Evolutionary conservation across 2,329 filamentous ascomycete genomes (phyloP).

Genomic region (Ophiostoma fasciatum): DNA sequence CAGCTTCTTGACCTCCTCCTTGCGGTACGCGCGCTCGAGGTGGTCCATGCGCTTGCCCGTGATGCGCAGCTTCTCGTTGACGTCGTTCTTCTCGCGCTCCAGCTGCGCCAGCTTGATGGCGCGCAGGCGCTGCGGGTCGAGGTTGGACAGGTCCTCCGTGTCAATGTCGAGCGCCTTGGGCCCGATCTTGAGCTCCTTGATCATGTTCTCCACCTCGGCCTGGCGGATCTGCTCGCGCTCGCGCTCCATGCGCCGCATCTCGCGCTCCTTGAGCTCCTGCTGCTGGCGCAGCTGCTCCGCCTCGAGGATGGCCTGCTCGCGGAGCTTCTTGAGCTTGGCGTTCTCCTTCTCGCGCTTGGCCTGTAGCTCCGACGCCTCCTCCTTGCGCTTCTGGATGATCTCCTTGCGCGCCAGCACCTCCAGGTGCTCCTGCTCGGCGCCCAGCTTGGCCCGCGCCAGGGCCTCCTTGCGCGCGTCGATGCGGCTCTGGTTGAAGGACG

Average conservation of each 20-base stretch:
- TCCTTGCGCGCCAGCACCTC: slow-evolving; percentile 77
- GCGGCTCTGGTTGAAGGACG: slow-evolving; percentile 70
- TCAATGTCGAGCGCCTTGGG: slow-evolving; percentile 65
- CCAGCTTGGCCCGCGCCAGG: slow-evolving; percentile 66
- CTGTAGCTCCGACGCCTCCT: slow-evolving; percentile 77
- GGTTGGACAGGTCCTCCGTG: slow-evolving; percentile 64
- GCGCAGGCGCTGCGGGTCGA: slow-evolving; percentile 82
- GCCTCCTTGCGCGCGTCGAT: slow-evolving; percentile 66
- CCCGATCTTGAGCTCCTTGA: slow-evolving; percentile 80
- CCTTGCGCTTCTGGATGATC: slow-evolving; percentile 92
- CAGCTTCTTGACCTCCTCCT: slow-evolving; percentile 89
- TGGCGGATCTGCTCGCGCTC: slow-evolving; percentile 83
- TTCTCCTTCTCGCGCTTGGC: slow-evolving; percentile 87
- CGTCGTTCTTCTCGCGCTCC: slow-evolving; percentile 94
- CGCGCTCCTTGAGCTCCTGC: slow-evolving; percentile 86
- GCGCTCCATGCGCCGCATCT: slow-evolving; percentile 69
- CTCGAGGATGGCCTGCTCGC: slow-evolving; percentile 76
- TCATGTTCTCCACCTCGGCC: slow-evolving; percentile 85
- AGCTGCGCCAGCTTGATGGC: slow-evolving; percentile 90
- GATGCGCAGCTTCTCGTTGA: slow-evolving; percentile 78
- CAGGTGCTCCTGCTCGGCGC: slow-evolving; percentile 81
- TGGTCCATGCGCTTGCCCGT: slow-evolving; percentile 95
- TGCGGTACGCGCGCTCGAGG: slow-evolving; percentile 88
- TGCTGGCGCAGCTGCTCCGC: slow-evolving; percentile 77
- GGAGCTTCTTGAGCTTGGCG: slow-evolving; percentile 71